Base-by-base conservation (phyloP, 176 grass and related monocot genomes). In the Carex parvula region DNA sequence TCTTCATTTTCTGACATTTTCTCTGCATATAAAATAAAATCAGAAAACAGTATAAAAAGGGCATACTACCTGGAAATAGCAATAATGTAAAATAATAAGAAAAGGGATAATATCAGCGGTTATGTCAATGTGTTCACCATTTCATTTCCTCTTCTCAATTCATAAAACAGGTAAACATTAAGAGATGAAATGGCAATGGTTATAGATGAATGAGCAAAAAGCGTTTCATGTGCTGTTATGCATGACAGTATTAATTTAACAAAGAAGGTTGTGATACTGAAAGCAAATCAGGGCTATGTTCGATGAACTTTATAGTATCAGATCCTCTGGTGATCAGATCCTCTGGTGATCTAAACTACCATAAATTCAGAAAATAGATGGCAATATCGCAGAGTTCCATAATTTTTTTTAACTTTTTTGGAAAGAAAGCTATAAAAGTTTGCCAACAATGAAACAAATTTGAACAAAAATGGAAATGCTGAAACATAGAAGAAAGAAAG, bases 1-100 rank as follows among this genome's bases (percentile, higher is more conserved):
- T 91, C 90, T 52, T 86, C 88, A 67, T 79, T 79, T 82, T 94
- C 90, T 29, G 95, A 91, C 92, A 97, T 94, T 87, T 88, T 92
- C 70, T 84, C 83, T n/a, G 18, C 18, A 21, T 44, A 66, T 33
- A 35, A 2, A 72, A 17, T 37, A 68, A 68, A 72, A 71, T 11
- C 33, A 71, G 8, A 32, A 42, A 67, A 35, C 29, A 39, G 0
- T 69, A 39, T 39, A 39, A 18, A 5, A 69, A 39, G 26, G 15
- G 65, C 30, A 15, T 37, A 37, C 13, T 69, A 2, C 29, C 12
- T 32, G 11, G 0, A 33, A 30, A 65, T 64, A 29, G 15, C 13
- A 21, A 61, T 22, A 22, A 61, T 61, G 59, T 61, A 10, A 61
- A 22, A 22, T 61, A 61, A 61, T 30, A 66, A 14, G 63, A 32